Evolutionary conservation across 805 yeast genomes (phyloP), one percentile per base, ranked within the genome.

Genomic region (Nakazawaea wyomingensis): DNA sequence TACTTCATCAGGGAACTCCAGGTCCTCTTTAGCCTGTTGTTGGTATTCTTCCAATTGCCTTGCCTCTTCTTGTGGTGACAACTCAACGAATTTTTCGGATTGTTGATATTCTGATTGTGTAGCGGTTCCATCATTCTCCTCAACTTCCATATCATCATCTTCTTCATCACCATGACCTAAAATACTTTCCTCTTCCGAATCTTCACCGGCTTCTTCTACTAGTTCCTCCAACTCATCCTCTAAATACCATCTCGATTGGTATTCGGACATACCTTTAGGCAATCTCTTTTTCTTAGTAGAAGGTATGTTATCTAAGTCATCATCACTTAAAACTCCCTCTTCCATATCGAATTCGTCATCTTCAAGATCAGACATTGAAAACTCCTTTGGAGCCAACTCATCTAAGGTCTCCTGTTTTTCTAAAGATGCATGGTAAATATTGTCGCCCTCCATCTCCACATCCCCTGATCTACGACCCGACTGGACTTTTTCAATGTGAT

Each of bases 1-100:
- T 44, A 91, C 65, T 65, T 93, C 99, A 64, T 93, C 99, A 0
- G 98, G 98, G 70, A 89, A 93, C 54, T 90, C 96, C 28, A 78
- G 72, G 59, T 88, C 97, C 43, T 90, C 97, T 47, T 76, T 75
- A 51, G 80, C 96, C 48, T 77, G 62, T 31, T 70, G 71, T 52
- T 93, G 77, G 65, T 72, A 89, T 54, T 72, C 75, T 44, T 73
- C 66, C 48, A 88, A 69, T 62, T 90, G 96, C 53, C 79, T 74
- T 47, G 78, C 80, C 60, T 87, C 96, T 53, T 88, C 96, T 53
- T 86, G 96, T 27, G 82, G 80, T 1, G 83, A 68, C 39, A 88
- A 65, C 29, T 88, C 96, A 43, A 79, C 80, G 56, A 80, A 82
- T 69, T 72, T 71, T 48, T 82, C 91, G 4, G 69, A 50, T 39